Conservation (phyloP, 306 rosid species). For the Acacia crassicarpa region DNA sequence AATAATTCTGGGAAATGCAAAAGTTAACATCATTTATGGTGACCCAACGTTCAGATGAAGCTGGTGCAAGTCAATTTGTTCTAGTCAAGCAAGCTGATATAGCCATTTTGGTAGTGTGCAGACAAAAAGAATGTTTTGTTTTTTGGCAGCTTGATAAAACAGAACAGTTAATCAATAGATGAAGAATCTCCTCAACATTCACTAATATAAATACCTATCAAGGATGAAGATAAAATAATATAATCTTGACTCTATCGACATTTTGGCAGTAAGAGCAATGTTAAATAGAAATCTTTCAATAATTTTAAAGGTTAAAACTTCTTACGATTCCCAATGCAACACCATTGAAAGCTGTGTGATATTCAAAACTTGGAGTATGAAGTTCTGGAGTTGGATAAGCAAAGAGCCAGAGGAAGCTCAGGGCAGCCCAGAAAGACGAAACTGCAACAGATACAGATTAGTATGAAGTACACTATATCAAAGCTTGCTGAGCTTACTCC, state of each 20-base stretch:
- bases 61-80: background rate
- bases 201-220: background rate
- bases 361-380: constrained; percentile 95
- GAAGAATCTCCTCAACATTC: background rate
- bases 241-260: constrained; percentile 3
- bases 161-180: background rate
- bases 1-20: constrained; percentile 2
- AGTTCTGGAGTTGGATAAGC: constrained; percentile 98
- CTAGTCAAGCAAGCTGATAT: background rate
- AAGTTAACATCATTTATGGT: constrained; percentile 5
- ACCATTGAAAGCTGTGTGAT: constrained; percentile 88
- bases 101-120: background rate
- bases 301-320: constrained; percentile 28
- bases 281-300: background rate
- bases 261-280: constrained; percentile 17
- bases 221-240: constrained; percentile 4
- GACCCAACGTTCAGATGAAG: background rate
- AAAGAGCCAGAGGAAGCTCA: constrained; percentile 87
- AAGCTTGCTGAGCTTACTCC: constrained; percentile 3
- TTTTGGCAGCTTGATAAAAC: background rate
- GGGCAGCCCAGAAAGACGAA: constrained; percentile 70
- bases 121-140: background rate
- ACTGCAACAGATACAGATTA: constrained; percentile 61
- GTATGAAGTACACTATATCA: constrained; percentile 17
- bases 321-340: constrained; percentile 95